Base-by-base conservation (phyloP, 2,329 filamentous ascomycete genomes). In the Beauveria scarabaeidicola region DNA sequence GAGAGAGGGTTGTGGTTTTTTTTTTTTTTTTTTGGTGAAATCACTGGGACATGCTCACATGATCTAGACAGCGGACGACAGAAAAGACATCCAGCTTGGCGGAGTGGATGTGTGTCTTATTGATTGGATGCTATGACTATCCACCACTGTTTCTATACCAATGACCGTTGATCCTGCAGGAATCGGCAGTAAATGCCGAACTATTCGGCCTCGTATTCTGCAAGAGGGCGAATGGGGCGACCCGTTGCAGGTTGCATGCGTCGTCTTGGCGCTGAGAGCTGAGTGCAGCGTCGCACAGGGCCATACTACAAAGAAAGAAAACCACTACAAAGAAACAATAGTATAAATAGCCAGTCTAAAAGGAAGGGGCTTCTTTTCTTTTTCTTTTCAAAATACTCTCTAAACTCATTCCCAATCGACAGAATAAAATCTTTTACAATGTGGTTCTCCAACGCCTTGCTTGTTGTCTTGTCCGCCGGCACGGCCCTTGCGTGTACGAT, bases 401-500 rank as follows among this genome's bases (percentile, higher is more conserved):
- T 4, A 32, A 19, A 11, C 17, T 11, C 27, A 25, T 46, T 25
- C 10, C 11, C 29, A 21, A 17, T 17, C 43, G 5, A 11, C 43
- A 5, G 13, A 9, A n/a, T 3, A 38, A 3, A 27, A 10, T 11
- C 6, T 3, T 2, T 25, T 29, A 38, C 17, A 13, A 59, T 59
- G 50, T 32, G 21, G 25, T 59, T 60, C 13, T 23, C 51, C 61
- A 58, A 65, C 9, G 43, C 68, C 10, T 60, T 65, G 41, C 62
- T 64, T 44, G 67, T 61, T 0, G 67, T 66, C n/a, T 44, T 47
- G 46, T 36, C 52, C 15, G 58, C 53, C 40, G 13, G 50, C 23
- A 47, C 47, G 5, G 29, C 55, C 15, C 41, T 69, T 38, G 69
- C 69, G 27, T 75, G 73, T 62, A 64, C 57, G 1, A 67, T 72